Evolutionary conservation across 345 rosid species (phyloP).

Genomic region (Sapria himalayana): DNA sequence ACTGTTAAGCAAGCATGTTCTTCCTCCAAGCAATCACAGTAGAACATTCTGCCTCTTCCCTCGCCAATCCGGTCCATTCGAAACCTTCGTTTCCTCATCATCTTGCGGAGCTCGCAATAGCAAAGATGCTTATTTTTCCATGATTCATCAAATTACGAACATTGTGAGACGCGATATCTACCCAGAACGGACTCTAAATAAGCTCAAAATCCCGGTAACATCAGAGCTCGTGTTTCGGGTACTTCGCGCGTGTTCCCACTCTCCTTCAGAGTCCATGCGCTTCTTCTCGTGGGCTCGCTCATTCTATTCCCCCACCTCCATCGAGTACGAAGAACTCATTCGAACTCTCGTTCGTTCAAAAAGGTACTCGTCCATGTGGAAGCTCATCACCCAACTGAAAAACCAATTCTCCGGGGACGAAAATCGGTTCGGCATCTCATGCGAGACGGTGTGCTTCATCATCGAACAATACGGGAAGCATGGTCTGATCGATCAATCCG

Average conservation of each 20-base stretch:
- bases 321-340: conserved; percentile 51
- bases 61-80: conserved; percentile 2
- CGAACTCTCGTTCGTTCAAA: conserved; percentile 35
- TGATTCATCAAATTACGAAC: conserved; percentile 67
- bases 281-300: conserved; percentile 81
- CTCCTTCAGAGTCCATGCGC: conserved; percentile 47
- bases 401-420: conserved; percentile 4
- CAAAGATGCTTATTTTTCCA: conserved; percentile 57
- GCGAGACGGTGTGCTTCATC: conserved; percentile 39
- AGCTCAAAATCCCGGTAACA: conserved; percentile 23
- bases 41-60: too few relatives aligned
- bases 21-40: too few relatives aligned
- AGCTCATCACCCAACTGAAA: conserved; percentile 47
- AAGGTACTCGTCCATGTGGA: conserved; percentile 69
- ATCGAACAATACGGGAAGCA: conserved; percentile 62
- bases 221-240: conserved; percentile 74
- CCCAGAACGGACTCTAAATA: conserved; percentile 49
- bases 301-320: conserved; percentile 39
- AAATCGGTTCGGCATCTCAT: conserved; percentile 24
- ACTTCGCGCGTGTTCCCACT: conserved; percentile 52
- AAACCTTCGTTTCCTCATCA: neutral
- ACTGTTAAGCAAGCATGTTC: too few relatives aligned
- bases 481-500: conserved; percentile 58
- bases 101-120: neutral
- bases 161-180: conserved; percentile 57